These are phyloP conservation scores for Solanum gracilifrons DNA, from an alignment of 257 asterid species.

Conservation along the genomic window DNA sequence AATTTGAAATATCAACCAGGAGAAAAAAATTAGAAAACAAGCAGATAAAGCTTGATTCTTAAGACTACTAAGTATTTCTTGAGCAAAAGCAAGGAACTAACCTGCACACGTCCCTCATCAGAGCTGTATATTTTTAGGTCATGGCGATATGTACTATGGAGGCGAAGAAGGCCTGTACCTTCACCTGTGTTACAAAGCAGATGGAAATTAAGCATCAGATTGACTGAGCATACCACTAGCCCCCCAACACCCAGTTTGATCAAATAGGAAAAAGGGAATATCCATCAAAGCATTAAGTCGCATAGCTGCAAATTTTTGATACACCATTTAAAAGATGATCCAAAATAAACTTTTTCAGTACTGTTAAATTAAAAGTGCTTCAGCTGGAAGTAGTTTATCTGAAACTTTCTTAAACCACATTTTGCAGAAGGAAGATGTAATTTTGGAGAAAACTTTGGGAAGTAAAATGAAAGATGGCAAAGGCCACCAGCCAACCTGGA, in stretches of 20 bases:
- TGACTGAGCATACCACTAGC: neutral
- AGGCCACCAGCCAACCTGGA: slow-evolving; percentile 54
- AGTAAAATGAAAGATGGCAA: neutral
- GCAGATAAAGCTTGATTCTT: neutral
- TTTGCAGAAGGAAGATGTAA: neutral
- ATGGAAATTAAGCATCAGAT: neutral
- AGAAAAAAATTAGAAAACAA: neutral
- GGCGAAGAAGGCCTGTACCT: slow-evolving; percentile 98
- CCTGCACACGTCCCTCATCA: slow-evolving; percentile 99
- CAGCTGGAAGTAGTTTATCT: neutral
- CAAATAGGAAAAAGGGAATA: neutral
- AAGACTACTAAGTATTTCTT: neutral
- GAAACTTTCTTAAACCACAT: neutral
- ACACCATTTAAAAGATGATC: neutral
- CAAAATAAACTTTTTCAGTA: neutral
- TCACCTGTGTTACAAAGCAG: slow-evolving; percentile 51
- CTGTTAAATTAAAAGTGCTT: neutral
- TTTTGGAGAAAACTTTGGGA: neutral
- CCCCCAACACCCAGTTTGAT: neutral
- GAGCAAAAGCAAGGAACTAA: slow-evolving; percentile 4
- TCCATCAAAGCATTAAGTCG: neutral
- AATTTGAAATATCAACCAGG: neutral
- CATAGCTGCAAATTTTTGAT: neutral
- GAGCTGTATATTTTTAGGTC: slow-evolving; percentile 94
- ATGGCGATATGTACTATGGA: slow-evolving; percentile 97